Base-by-base conservation (phyloP, 345 rosid genomes). In the Ricinus communis region DNA sequence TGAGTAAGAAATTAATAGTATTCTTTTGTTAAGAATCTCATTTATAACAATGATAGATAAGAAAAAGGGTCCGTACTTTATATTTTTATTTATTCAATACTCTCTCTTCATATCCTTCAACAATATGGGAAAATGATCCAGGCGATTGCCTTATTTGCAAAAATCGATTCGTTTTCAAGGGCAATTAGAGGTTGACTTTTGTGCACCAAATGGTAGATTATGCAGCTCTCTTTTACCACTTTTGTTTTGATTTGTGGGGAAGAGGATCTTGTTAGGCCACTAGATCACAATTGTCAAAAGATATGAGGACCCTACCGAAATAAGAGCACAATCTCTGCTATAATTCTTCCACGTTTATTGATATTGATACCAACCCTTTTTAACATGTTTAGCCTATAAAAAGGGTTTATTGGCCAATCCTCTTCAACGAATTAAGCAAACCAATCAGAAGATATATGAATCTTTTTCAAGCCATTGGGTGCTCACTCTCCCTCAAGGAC, bases 401-500 rank as follows among this genome's bases (percentile, higher is more conserved):
- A 68, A 24, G 71, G 73, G 67, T 47, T 71, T 8, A 2, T 8
- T 46, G 41, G 56, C 69, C 69, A 65, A 65, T 65, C 10, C n/a
- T 40, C 68, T 64, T 64, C 68, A 64, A 45, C 30, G 8, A 63
- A 24, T 45, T 27, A 40, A 21, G 30, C 10, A 62, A 41, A 41
- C 38, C 53, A 41, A 63, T 63, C 51, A 62, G 3, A 43, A 22
- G 0, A 63, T 41, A 16, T 1, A 62, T 62, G n/a, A 62, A 40
- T 22, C 52, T 21, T 8, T 69, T 19, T 46, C 77, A 75, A 80
- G 81, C 62, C 78, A 80, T 65, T 49, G 51, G 46, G 74, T 76
- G 75, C 52, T 74, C 80, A 66, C 71, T 79, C 85, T 74, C 87
- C 82, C 83, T 60, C 78, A 64, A 72, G 64, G 45, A 76, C 82